Evolutionary conservation across 108 stramenopile species (phyloP).

Genomic region (Pelagomonas calceolata): DNA sequence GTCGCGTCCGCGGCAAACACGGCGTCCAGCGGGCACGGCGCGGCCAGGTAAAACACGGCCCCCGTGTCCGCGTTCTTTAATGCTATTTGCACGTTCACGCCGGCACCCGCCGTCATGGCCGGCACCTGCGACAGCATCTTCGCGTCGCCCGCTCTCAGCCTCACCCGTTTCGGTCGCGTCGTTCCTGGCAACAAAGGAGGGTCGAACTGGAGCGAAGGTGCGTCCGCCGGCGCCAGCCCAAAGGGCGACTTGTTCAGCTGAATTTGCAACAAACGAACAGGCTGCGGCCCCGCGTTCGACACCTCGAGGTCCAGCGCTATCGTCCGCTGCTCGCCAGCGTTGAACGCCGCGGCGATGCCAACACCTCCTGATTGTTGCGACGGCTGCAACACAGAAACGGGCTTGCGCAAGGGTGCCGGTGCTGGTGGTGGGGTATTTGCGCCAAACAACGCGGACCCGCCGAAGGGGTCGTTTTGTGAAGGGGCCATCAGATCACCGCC

Average conservation of each 20-base stretch:
- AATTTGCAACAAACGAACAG: slow-evolving; percentile 69
- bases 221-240: slow-evolving; percentile 67
- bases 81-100: slow-evolving; percentile 74
- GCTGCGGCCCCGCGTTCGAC: slow-evolving; percentile 52
- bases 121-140: slow-evolving; percentile 54
- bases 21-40: slow-evolving; percentile 64
- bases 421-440: too few relatives aligned
- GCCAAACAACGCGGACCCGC: too few relatives aligned
- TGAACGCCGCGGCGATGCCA: neutral
- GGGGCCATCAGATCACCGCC: too few relatives aligned
- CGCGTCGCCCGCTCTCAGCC: slow-evolving; percentile 51
- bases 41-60: slow-evolving; percentile 73
- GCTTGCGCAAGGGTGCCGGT: too few relatives aligned
- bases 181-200: slow-evolving; percentile 56
- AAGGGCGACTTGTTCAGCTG: slow-evolving; percentile 96
- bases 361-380: neutral
- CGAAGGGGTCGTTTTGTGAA: too few relatives aligned
- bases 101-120: slow-evolving; percentile 47
- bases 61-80: slow-evolving; percentile 82
- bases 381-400: too few relatives aligned
- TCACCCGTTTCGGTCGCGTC: slow-evolving; percentile 44
- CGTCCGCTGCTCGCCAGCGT: neutral
- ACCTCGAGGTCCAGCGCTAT: slow-evolving; percentile 68
- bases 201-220: slow-evolving; percentile 58
- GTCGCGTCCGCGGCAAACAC: slow-evolving; percentile 61